phyloP scores from a whole-genome alignment of 208 protist species.

The Crithidia fasciculata region DNA sequence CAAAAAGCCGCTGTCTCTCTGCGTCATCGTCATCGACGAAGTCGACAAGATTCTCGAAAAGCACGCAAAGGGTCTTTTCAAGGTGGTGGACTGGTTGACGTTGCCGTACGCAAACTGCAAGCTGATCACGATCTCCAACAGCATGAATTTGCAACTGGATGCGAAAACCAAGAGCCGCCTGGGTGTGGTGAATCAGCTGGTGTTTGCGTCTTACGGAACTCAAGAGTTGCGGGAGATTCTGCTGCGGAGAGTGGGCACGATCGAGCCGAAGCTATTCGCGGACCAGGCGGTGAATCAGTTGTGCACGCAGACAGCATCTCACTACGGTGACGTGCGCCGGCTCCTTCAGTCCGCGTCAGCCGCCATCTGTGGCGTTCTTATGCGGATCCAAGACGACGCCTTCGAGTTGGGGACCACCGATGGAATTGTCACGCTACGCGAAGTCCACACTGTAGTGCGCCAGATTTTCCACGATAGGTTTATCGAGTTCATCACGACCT shows the following conservation, averaged over 20 bases:
- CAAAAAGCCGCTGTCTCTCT: slow-evolving; percentile 34
- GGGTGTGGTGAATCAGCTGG: slow-evolving; percentile 80
- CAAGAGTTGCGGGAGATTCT: slow-evolving; percentile 83
- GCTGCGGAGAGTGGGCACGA: slow-evolving; percentile 52
- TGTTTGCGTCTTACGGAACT: slow-evolving; percentile 83
- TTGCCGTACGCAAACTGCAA: slow-evolving; percentile 84
- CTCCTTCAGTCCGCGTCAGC: slow-evolving; percentile 84
- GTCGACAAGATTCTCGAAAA: slow-evolving; percentile 87
- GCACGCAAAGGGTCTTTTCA: slow-evolving; percentile 82
- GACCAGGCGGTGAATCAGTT: slow-evolving; percentile 82
- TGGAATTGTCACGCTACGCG: slow-evolving; percentile 72
- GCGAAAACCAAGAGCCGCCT: slow-evolving; percentile 86
- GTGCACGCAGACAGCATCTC: slow-evolving; percentile 85
- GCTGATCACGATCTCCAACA: slow-evolving; percentile 89
- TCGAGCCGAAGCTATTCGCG: slow-evolving; percentile 77
- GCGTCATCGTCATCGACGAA: slow-evolving; percentile 91
- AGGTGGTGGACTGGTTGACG: slow-evolving; percentile 88
- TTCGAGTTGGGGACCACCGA: slow-evolving; percentile 26
- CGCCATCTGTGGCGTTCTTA: slow-evolving; percentile 84
- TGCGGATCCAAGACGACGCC: slow-evolving; percentile 68
- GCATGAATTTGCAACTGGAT: slow-evolving; percentile 86
- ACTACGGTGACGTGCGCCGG: slow-evolving; percentile 90
- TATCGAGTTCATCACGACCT: slow-evolving; percentile 83
- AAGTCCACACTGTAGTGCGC: slow-evolving; percentile 79
- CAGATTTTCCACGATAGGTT: slow-evolving; percentile 92